Evolutionary conservation across 2,329 filamentous ascomycete genomes (phyloP), one percentile per base, ranked within the genome.

Genomic region (Cladosporium sp.): DNA sequence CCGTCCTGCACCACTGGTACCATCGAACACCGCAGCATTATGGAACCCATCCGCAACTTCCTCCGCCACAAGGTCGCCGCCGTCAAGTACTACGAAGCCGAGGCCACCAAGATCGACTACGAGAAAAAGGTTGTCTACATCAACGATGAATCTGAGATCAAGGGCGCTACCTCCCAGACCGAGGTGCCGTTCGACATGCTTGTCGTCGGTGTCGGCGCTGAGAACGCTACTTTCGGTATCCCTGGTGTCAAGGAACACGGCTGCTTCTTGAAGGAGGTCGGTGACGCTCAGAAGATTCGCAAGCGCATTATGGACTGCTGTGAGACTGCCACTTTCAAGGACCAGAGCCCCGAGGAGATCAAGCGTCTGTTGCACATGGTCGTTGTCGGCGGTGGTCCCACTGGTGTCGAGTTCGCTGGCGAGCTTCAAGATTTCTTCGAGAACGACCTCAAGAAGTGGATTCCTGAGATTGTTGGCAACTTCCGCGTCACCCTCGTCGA

Each of bases 301-400:
- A 97, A 94, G 85, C 93, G 92, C 81, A 97, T 99, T 81, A 99
- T 99, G 95, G 95, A 99, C 83, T 99, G 95, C 79, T 93, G 97
- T 73, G 95, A 99, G 83, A 97, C 94, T 40, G 95, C 95, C 62
- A 94, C 92, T 68, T 97, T 99, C 89, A 98, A 98, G 87, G 94
- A 93, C 77, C 95, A 99, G 83, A 85, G 87, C 44, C 83, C 86
- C 18, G 92, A 95, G 71, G 96, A 99, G 82, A 84, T 96, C 77
- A 90, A 96, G 83, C 92, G 95, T 72, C 88, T 99, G 74, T 86
- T 99, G 78, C 94, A 98, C 85, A 98, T 98, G 93, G 95, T 99
- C 64, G 94, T 84, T 16, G 82, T 84, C 26, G 82, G 94, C 72
- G 94, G 94, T 81, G 94, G 94, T 67, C 94, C 94, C 49, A 98